Evolutionary conservation across 83 land plant genomes (phyloP).

Genomic region (Larix sibirica): DNA sequence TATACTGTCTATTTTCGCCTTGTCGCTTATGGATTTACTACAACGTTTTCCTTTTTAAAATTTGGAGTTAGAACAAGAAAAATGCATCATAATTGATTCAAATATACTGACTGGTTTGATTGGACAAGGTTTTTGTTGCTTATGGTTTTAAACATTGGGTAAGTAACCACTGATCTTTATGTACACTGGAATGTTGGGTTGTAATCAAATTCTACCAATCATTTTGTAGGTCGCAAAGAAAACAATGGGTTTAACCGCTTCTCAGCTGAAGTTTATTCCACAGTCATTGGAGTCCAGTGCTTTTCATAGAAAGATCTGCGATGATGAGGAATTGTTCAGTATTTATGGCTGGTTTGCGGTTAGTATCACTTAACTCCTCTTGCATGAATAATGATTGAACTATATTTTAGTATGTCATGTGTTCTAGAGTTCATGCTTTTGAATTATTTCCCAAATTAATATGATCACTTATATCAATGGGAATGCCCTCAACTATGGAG

Average conservation of each 20-base stretch:
- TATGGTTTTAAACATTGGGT: background rate
- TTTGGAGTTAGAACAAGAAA: too few relatives aligned
- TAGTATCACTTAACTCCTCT: constrained; percentile 19
- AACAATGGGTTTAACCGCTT: constrained; percentile 46
- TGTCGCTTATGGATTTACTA: too few relatives aligned
- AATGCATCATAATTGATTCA: background rate
- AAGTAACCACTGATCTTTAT: background rate
- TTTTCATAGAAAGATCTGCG: constrained; percentile 52
- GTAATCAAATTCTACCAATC: background rate
- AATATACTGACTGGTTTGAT: background rate
- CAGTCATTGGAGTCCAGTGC: constrained; percentile 64
- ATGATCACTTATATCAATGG: too few relatives aligned
- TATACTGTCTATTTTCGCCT: too few relatives aligned
- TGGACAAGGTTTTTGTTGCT: background rate
- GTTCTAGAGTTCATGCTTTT: too few relatives aligned
- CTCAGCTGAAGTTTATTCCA: constrained; percentile 58
- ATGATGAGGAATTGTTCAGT: constrained; percentile 65
- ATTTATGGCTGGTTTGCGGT: constrained; percentile 72
- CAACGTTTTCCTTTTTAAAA: too few relatives aligned
- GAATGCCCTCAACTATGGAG: too few relatives aligned
- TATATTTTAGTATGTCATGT: too few relatives aligned
- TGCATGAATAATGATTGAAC: too few relatives aligned
- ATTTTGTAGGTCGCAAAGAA: constrained; percentile 67
- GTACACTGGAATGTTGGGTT: background rate
- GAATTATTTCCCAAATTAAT: too few relatives aligned